Evolutionary conservation across 208 protist species (phyloP).

Genomic region (Acanthamoeba healyi): DNA sequence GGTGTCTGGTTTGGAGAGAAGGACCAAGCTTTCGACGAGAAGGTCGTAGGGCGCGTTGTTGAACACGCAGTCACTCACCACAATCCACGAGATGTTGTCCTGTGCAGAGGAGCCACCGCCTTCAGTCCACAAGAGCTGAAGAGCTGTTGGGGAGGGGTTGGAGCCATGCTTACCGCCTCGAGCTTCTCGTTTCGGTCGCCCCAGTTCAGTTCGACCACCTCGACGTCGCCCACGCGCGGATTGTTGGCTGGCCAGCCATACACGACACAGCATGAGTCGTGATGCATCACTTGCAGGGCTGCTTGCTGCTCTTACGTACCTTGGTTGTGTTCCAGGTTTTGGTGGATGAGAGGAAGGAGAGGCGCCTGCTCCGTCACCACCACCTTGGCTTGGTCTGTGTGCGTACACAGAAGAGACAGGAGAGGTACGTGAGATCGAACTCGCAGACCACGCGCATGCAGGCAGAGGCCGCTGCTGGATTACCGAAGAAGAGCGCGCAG

Average conservation of each 20-base stretch:
- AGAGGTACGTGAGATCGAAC: neutral
- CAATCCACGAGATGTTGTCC: constrained; percentile 43
- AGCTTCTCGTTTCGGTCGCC: constrained; percentile 58
- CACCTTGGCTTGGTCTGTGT: constrained; percentile 31
- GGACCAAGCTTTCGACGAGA: constrained; percentile 17
- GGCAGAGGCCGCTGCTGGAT: too few relatives aligned
- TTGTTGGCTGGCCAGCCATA: neutral
- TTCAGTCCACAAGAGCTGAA: neutral
- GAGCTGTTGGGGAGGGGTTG: neutral
- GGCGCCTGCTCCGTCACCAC: constrained; percentile 65
- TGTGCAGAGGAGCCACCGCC: neutral
- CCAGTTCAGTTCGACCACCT: constrained; percentile 57
- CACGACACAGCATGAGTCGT: neutral
- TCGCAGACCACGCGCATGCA: neutral
- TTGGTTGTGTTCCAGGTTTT: constrained; percentile 51
- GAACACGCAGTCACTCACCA: constrained; percentile 71
- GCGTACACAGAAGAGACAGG: neutral
- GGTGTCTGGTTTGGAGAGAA: constrained; percentile 23
- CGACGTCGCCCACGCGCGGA: neutral
- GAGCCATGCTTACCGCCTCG: constrained; percentile 8
- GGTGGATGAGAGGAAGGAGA: constrained; percentile 66
- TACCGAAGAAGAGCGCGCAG: constrained; percentile 63
- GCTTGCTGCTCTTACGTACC: neutral
- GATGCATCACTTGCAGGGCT: neutral
- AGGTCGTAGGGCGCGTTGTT: constrained; percentile 67